Percentiles rank a stretch among this genome's conserved stretches.
These are phyloP conservation scores for Mallotus repandus DNA, from an alignment of 441 rosid genomes.

Conservation along the genomic window DNA sequence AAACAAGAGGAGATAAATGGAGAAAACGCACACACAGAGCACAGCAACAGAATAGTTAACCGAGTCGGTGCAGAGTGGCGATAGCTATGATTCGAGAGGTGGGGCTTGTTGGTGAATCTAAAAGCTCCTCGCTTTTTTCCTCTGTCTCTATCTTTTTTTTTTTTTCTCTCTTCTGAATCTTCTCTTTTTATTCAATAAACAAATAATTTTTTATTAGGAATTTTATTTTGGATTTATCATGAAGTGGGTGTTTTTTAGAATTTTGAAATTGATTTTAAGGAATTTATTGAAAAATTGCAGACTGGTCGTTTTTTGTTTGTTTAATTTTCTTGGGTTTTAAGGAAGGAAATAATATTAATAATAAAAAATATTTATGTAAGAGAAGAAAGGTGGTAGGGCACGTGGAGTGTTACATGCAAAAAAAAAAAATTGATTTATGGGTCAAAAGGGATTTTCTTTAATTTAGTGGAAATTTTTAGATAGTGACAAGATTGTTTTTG, in stretches of 20 bases:
- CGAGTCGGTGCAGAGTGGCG: slow-evolving; percentile 23
- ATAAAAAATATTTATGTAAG: too few relatives aligned
- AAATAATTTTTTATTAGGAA: not conserved
- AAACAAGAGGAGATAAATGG: not conserved
- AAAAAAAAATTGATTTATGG: not conserved
- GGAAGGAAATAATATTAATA: slow-evolving; percentile 8
- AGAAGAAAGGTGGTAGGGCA: slow-evolving; percentile 28
- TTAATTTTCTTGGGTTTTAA: slow-evolving; percentile 17
- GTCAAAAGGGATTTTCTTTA: not conserved
- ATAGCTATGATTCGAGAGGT: slow-evolving; percentile 20
- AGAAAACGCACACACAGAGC: slow-evolving; percentile 3
- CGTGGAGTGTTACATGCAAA: slow-evolving; percentile 45
- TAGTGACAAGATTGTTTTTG: not conserved
- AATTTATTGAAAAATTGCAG: too few relatives aligned
- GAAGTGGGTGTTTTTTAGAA: too few relatives aligned
- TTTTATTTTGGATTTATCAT: too few relatives aligned
- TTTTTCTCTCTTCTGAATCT: not conserved
- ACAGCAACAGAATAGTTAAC: not conserved
- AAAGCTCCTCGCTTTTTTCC: not conserved
- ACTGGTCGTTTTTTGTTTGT: not conserved
- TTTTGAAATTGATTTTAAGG: too few relatives aligned
- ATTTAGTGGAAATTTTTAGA: not conserved
- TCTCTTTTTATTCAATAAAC: not conserved
- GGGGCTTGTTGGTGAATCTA: slow-evolving; percentile 16
- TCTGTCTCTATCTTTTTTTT: not conserved